These are phyloP conservation scores for Aspergillus alliaceus DNA, from an alignment of 2,329 filamentous ascomycete species.

Conservation along the genomic window DNA sequence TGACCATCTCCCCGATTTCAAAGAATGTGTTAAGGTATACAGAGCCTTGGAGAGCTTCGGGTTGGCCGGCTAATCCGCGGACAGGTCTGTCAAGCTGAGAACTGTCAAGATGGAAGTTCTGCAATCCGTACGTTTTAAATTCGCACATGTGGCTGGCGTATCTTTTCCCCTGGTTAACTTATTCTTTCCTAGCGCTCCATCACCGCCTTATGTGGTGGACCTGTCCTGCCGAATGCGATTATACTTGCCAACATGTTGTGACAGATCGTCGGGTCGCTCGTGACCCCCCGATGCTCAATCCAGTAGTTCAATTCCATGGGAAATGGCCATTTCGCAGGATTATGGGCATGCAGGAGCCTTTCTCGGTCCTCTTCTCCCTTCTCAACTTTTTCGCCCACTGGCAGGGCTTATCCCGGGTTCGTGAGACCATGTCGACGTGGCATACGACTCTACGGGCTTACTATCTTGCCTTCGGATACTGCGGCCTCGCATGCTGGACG, in stretches of 20 bases:
- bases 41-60: background rate
- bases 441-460: conserved; percentile 74
- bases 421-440: conserved; percentile 65
- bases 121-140: conserved; percentile 65
- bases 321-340: conserved; percentile 97
- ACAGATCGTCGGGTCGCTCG: conserved; percentile 69
- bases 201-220: conserved; percentile 88
- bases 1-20: conserved; percentile 84
- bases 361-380: conserved; percentile 88
- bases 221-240: conserved; percentile 93
- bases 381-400: conserved; percentile 88
- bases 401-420: conserved; percentile 70
- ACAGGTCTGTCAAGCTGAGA: conserved; percentile 77
- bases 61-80: conserved; percentile 18
- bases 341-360: conserved; percentile 91
- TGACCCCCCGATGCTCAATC: conserved; percentile 62
- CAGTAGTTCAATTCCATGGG: conserved; percentile 89
- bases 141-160: background rate
- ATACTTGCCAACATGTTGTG: conserved; percentile 92
- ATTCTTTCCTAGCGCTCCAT: conserved; percentile 64
- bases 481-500: conserved; percentile 80
- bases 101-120: conserved; percentile 68
- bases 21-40: conserved; percentile 77
- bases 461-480: conserved; percentile 76
- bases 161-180: background rate